Evolutionary conservation across 768 basidiomycete genomes (phyloP).

Genomic region (Pulveroboletus frians): DNA sequence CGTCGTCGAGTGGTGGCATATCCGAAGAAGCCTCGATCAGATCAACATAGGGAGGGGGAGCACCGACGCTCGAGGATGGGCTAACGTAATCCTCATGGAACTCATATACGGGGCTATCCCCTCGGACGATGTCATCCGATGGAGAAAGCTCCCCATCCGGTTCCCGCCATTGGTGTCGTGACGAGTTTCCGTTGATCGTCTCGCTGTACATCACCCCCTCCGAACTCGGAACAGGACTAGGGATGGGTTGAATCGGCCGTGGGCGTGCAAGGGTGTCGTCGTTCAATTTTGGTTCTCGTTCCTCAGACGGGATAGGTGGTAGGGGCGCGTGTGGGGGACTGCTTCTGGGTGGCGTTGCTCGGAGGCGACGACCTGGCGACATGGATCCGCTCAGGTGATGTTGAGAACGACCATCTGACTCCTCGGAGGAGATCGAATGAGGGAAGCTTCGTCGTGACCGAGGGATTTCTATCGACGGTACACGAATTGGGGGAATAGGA

Average conservation of each 20-base stretch:
- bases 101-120: slow-evolving; percentile 19
- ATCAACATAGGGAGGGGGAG: slow-evolving; percentile 17
- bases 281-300: background rate
- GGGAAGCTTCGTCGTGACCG: background rate
- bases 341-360: slow-evolving; percentile 8
- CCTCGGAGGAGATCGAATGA: slow-evolving; percentile 6
- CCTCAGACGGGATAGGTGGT: slow-evolving; percentile 19
- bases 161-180: slow-evolving; percentile 9
- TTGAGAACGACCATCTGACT: slow-evolving; percentile 1
- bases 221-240: slow-evolving; percentile 11
- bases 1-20: slow-evolving; percentile 9
- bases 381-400: background rate
- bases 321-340: slow-evolving; percentile 18
- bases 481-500: background rate
- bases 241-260: slow-evolving; percentile 15
- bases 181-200: background rate
- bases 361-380: slow-evolving; percentile 3
- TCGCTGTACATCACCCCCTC: slow-evolving; percentile 6
- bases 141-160: background rate
- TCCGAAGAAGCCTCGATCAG: slow-evolving; percentile 1
- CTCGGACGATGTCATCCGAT: slow-evolving; percentile 11
- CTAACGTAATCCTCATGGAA: slow-evolving; percentile 1
- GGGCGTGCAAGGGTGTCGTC: slow-evolving; percentile 6
- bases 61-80: slow-evolving; percentile 5
- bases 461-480: background rate